A percentile compares a stretch with the other conserved stretches of the same genome.
Evolutionary conservation across 1,139 yeast species (phyloP).

Genomic region (Barnettozyma hawaiiensis): DNA sequence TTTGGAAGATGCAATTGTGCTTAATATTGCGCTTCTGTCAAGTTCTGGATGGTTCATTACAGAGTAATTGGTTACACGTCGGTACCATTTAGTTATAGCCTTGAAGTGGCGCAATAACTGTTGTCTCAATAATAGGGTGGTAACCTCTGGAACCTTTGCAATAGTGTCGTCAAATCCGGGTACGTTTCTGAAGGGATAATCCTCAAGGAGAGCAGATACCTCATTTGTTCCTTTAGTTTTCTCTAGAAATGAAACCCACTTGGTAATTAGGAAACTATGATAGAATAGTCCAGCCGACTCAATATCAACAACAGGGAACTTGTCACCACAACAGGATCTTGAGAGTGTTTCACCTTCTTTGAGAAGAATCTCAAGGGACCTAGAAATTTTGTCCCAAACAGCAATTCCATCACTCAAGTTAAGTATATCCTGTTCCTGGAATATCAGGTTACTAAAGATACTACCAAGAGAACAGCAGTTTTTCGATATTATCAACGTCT

Average conservation of each 20-base stretch:
- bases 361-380: conserved; percentile 23
- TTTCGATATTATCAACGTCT: conserved; percentile 34
- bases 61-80: neutral
- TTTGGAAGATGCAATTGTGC: conserved; percentile 24
- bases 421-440: neutral
- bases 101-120: neutral
- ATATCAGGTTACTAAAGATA: conserved; percentile 15
- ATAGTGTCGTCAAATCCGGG: neutral
- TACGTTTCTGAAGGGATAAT: neutral
- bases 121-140: neutral
- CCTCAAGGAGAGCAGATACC: conserved; percentile 2
- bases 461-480: conserved; percentile 22
- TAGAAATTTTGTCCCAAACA: neutral
- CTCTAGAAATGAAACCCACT: conserved; percentile 30
- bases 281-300: conserved; percentile 39
- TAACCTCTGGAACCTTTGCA: neutral
- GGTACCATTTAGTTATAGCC: neutral
- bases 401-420: conserved; percentile 5
- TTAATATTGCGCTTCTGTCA: neutral
- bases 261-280: conserved; percentile 28
- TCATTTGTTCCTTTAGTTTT: conserved; percentile 12
- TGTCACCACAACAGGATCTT: conserved; percentile 30
- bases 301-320: conserved; percentile 39
- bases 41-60: neutral
- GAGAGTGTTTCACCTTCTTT: conserved; percentile 33